A percentile compares a stretch with the other conserved stretches of the same genome.
These are phyloP conservation scores for Schizonepeta tenuifolia DNA, from an alignment of 257 asterid genomes.

Conservation along the genomic window DNA sequence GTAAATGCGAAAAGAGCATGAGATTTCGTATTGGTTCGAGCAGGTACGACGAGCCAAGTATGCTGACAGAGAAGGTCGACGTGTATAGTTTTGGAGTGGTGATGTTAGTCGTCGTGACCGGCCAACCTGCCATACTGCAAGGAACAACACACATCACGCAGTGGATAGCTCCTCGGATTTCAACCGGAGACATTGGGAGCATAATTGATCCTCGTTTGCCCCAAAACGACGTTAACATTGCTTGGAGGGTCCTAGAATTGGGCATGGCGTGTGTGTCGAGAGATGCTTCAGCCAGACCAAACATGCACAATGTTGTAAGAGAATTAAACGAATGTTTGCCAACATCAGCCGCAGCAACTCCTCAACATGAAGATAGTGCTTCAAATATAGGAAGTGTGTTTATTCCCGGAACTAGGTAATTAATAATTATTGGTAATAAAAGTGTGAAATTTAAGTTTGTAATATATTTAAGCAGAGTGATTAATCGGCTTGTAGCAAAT, in stretches of 20 bases:
- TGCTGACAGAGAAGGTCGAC: constrained; percentile 45
- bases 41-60: constrained; percentile 6
- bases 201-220: constrained; percentile 43
- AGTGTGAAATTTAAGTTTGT: too few relatives aligned
- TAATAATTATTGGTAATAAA: too few relatives aligned
- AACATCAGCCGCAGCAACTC: not conserved
- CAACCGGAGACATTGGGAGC: constrained; percentile 34
- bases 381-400: not conserved
- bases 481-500: too few relatives aligned
- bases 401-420: not conserved
- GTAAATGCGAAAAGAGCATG: not conserved
- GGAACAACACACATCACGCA: constrained; percentile 31
- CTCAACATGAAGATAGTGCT: not conserved
- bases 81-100: constrained; percentile 51
- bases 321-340: constrained; percentile 40
- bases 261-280: constrained; percentile 44
- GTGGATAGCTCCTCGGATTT: constrained; percentile 34
- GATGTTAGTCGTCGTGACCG: constrained; percentile 41
- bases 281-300: constrained; percentile 34
- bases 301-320: constrained; percentile 43
- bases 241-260: constrained; percentile 47
- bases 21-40: not conserved
- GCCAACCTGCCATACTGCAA: constrained; percentile 29
- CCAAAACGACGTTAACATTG: constrained; percentile 29
- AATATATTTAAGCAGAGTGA: too few relatives aligned